These are phyloP conservation scores for Auriculariales sp. DNA, from an alignment of 768 basidiomycete species.

Conservation along the genomic window DNA sequence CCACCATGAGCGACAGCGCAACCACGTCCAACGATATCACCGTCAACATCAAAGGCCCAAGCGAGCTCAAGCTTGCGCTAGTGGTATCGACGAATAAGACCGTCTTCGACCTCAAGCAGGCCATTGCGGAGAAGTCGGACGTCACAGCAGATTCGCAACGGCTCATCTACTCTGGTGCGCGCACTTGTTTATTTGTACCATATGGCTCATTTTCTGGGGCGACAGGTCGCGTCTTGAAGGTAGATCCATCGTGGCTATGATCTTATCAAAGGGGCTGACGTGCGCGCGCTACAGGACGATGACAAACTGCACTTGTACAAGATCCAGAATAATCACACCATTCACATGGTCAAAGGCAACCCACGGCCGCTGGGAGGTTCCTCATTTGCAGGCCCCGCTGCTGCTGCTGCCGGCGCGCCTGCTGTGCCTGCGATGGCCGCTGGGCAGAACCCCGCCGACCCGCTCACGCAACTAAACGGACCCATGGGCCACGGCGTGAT, in stretches of 20 bases:
- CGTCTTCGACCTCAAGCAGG: conserved; percentile 80
- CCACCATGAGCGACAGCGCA: not conserved
- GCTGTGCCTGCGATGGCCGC: conserved; percentile 79
- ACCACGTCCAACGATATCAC: not conserved
- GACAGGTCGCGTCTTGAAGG: conserved; percentile 62
- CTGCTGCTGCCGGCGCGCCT: conserved; percentile 13
- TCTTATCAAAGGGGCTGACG: not conserved
- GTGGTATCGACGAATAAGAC: conserved; percentile 70
- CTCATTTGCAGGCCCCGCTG: conserved; percentile 22
- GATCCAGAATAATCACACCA: conserved; percentile 76
- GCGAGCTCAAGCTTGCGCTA: conserved; percentile 85
- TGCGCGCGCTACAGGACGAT: conserved; percentile 42
- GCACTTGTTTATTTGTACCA: conserved; percentile 1
- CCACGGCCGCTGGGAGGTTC: conserved; percentile 25
- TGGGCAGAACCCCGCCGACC: conserved; percentile 80
- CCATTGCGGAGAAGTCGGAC: conserved; percentile 73
- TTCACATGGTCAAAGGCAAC: conserved; percentile 88
- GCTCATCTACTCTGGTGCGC: conserved; percentile 80
- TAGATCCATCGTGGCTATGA: conserved; percentile 12
- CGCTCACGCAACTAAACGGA: conserved; percentile 69
- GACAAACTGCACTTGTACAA: conserved; percentile 75
- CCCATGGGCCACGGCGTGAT: conserved; percentile 64
- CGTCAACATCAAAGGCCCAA: conserved; percentile 39
- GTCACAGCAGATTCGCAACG: conserved; percentile 79
- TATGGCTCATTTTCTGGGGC: not conserved